Percentiles rank a stretch among this genome's conserved stretches.
phyloP scores from a whole-genome alignment of 2,329 filamentous ascomycete genomes.

The Fusarium globosum region DNA sequence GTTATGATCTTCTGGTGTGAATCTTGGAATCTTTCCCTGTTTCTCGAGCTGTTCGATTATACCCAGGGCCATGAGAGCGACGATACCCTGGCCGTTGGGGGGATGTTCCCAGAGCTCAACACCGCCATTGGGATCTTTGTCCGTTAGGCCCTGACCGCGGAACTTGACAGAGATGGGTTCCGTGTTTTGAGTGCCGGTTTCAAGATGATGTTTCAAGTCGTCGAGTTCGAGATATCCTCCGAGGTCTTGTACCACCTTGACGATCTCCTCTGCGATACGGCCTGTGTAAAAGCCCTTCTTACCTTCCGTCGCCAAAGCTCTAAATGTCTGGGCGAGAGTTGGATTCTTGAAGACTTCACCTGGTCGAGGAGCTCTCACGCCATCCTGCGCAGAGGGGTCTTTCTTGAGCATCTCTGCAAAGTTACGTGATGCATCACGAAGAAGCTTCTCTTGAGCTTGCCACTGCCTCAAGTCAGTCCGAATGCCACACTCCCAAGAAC shows the following conservation, averaged over 20 bases:
- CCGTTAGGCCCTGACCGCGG: constrained; percentile 66
- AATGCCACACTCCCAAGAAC: rapidly evolving
- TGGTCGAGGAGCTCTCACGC: constrained; percentile 77
- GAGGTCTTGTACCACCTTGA: constrained; percentile 79
- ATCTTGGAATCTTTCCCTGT: constrained; percentile 77
- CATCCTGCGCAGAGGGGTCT: constrained; percentile 74
- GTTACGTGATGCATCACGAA: constrained; percentile 84
- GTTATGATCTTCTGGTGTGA: constrained; percentile 81
- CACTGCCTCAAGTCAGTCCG: constrained; percentile 67
- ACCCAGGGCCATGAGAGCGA: constrained; percentile 92
- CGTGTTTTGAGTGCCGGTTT: constrained; percentile 77
- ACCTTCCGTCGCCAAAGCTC: constrained; percentile 79
- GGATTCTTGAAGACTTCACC: constrained; percentile 94
- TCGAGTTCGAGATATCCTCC: constrained; percentile 83
- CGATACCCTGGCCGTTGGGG: constrained; percentile 95
- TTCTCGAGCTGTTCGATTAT: constrained; percentile 89
- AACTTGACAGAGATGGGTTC: constrained; percentile 87
- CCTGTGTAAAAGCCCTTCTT: constrained; percentile 94
- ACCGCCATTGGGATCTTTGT: constrained; percentile 53
- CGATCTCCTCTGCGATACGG: constrained; percentile 80
- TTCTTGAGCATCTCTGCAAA: constrained; percentile 87
- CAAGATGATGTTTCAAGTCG: constrained; percentile 81
- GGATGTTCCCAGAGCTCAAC: constrained; percentile 96
- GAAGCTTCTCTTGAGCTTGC: constrained; percentile 69
- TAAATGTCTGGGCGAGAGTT: constrained; percentile 83